Percentiles rank a stretch among this genome's conserved stretches.
Evolutionary conservation across 2,329 filamentous ascomycete species (phyloP).

Genomic region (Geosmithia morbida): DNA sequence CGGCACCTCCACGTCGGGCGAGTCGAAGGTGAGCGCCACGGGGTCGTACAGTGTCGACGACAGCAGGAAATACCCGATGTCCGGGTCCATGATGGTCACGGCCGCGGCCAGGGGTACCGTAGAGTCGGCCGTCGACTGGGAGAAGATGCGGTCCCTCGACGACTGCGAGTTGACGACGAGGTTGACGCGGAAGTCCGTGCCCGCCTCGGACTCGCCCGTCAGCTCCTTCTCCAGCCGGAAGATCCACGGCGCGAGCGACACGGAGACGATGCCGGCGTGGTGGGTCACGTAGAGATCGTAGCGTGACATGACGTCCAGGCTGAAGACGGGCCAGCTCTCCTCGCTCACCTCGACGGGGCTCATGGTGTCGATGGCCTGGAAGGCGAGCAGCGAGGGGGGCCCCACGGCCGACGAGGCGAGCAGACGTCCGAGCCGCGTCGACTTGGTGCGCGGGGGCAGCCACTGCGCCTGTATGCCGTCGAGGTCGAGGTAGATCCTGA

Average conservation of each 20-base stretch:
- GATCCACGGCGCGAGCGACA: constrained; percentile 48
- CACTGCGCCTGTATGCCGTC: constrained; percentile 52
- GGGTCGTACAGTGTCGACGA: constrained; percentile 44
- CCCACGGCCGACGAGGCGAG: constrained; percentile 15
- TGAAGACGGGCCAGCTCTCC: constrained; percentile 49
- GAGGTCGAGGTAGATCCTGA: constrained; percentile 46
- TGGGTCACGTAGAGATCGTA: constrained; percentile 51
- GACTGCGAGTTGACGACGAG: constrained; percentile 44
- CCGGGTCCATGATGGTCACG: constrained; percentile 41
- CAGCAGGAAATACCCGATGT: constrained; percentile 49
- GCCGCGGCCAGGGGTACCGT: constrained; percentile 36
- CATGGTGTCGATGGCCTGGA: constrained; percentile 48
- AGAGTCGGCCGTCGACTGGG: constrained; percentile 31
- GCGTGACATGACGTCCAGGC: constrained; percentile 42
- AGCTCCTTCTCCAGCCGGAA: constrained; percentile 50
- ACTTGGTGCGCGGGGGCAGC: constrained; percentile 42
- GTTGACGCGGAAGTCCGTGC: constrained; percentile 46
- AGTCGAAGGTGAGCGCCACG: constrained; percentile 43
- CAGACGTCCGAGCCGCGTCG: constrained; percentile 22
- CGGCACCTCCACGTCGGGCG: constrained; percentile 31
- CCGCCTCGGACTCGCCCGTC: constrained; percentile 37
- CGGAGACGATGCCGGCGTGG: constrained; percentile 41
- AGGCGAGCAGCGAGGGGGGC: constrained; percentile 38
- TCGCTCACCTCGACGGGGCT: constrained; percentile 37
- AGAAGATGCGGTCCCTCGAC: constrained; percentile 42